Evolutionary conservation across 1,284 basidiomycete species (phyloP), one percentile per base, ranked within the genome.

Genomic region (Rhodotorula sp.): DNA sequence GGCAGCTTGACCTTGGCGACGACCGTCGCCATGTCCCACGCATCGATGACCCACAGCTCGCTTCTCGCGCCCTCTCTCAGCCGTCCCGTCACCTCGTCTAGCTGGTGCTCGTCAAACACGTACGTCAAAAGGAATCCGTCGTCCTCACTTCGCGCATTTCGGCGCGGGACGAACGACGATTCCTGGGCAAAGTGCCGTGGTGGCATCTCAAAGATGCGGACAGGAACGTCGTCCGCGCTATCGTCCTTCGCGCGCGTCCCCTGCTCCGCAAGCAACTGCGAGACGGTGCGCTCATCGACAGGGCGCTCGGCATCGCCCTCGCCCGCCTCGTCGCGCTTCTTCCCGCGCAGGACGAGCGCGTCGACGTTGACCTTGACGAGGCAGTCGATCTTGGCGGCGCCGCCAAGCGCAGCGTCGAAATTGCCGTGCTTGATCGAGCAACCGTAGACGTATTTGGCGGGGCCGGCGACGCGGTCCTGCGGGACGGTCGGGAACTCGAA

Each of bases 21-120:
- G 22, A 85, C 77, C 13, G 81, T 79, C 12, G 69, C 60, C 81
- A 83, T 83, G 29, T 75, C 71, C 69, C 80, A 80, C 0, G 84
- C 84, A 57, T 85, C 83, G 58, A 85, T 79, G 59, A 85, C 81
- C 83, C 84, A 85, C 9, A 85, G 73, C 75, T 85, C 84, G 37
- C 80, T 80, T 13, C 72, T 75, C 15, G 80, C 77, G 8, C 76
- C 79, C 8, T 79, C 80, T 6, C 79, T 75, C 19, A 82, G 82
- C 25, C 79, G 78, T 6, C 83, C 83, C 8, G 80, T 80, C 8
- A 17, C 36, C 25, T 80, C 74, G 29, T 79, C 66, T 13, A 84
- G 75, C 50, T 82, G 79, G 17, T 61, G 69, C 71, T 85, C 84
- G 77, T 85, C 83, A 67, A 84, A 85, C 1, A 82, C 83, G 75